Conservation (phyloP, 2,329 filamentous ascomycete genomes). For the Xylariaceae sp. region DNA sequence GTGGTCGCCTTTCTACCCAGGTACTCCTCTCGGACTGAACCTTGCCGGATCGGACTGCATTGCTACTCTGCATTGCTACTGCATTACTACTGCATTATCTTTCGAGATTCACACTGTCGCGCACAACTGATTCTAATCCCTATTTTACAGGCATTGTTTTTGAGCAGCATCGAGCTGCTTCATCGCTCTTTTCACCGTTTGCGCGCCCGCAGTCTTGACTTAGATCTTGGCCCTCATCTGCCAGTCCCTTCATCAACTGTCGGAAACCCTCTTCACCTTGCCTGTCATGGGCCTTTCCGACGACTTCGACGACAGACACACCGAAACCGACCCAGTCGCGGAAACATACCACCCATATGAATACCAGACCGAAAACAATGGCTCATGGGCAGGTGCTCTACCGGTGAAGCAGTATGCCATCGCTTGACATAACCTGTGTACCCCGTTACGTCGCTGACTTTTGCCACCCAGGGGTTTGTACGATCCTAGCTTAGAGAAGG, state of each 20-base stretch:
- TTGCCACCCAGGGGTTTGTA: conserved; percentile 65
- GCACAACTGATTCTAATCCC: conserved; percentile 17
- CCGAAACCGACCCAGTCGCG: conserved; percentile 53
- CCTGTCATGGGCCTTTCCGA: conserved; percentile 64
- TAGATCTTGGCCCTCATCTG: conserved; percentile 18
- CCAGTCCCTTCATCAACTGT: conserved; percentile 9
- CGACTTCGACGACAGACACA: conserved; percentile 65
- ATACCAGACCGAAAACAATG: conserved; percentile 80
- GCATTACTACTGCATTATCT: neutral
- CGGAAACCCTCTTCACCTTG: conserved; percentile 34
- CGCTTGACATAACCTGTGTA: neutral
- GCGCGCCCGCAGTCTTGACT: conserved; percentile 18
- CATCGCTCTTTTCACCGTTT: conserved; percentile 16
- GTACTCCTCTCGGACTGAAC: conserved; percentile 5
- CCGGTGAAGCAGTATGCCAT: conserved; percentile 77
- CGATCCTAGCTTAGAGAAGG: conserved; percentile 92
- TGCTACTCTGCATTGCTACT: neutral
- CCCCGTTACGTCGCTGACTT: conserved; percentile 14
- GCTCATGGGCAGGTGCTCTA: conserved; percentile 87
- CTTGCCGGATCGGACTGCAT: neutral
- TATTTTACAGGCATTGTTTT: conserved; percentile 21
- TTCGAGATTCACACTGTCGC: conserved; percentile 1
- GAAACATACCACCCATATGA: conserved; percentile 66
- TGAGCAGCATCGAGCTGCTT: conserved; percentile 28
- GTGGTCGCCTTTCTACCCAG: neutral